Conservation (phyloP, 257 asterid genomes). For the Nicotiana paniculata region DNA sequence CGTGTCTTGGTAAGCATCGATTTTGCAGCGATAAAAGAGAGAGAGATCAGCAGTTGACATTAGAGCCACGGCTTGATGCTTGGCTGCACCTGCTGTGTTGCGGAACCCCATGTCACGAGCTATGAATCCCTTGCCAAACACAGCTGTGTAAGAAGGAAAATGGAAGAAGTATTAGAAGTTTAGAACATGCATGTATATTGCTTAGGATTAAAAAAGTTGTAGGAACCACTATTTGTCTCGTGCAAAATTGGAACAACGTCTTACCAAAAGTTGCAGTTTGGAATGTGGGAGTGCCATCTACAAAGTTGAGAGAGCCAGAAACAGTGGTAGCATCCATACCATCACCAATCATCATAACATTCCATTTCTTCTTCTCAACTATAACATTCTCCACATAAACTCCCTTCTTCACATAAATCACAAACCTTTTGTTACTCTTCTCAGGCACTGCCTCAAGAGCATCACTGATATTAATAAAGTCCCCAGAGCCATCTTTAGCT, state of each 20-base stretch:
- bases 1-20: conserved; percentile 20
- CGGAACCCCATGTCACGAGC: conserved; percentile 19
- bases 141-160: conserved; percentile 4
- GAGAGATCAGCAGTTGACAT: conserved; percentile 17
- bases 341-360: conserved; percentile 22
- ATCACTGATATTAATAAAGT: conserved; percentile 6
- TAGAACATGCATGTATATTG: neutral
- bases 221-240: neutral
- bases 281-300: conserved; percentile 15
- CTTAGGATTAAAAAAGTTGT: neutral
- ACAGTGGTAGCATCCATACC: conserved; percentile 21
- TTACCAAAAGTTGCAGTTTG: conserved; percentile 21
- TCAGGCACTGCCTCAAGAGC: conserved; percentile 16
- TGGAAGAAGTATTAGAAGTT: neutral
- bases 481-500: conserved; percentile 21
- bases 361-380: conserved; percentile 11
- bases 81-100: conserved; percentile 21
- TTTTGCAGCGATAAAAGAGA: conserved; percentile 11
- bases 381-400: conserved; percentile 9
- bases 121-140: conserved; percentile 20
- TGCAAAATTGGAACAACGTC: neutral
- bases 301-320: conserved; percentile 5
- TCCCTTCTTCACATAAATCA: conserved; percentile 15
- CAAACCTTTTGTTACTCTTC: neutral
- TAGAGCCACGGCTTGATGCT: conserved; percentile 22